These are phyloP conservation scores for Byssoonygena ceratinophila DNA, from an alignment of 2,329 filamentous ascomycete genomes.

Conservation along the genomic window DNA sequence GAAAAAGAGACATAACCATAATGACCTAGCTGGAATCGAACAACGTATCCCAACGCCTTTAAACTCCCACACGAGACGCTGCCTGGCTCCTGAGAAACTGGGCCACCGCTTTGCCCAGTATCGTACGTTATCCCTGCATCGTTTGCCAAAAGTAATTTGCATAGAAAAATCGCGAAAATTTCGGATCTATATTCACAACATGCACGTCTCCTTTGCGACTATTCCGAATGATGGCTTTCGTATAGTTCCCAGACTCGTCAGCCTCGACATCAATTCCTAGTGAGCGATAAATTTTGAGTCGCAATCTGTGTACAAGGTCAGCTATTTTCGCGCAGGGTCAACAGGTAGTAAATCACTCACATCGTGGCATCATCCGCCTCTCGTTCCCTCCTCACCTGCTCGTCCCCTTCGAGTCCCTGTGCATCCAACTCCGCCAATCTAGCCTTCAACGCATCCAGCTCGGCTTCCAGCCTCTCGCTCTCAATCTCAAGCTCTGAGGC, in stretches of 20 bases:
- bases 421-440: conserved; percentile 72
- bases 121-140: conserved; percentile 43
- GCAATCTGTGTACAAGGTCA: conserved; percentile 45
- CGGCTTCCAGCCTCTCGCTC: conserved; percentile 75
- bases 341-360: conserved; percentile 21
- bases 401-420: conserved; percentile 70
- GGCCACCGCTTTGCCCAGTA: not conserved
- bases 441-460: conserved; percentile 63
- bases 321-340: not conserved
- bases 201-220: conserved; percentile 82
- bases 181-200: conserved; percentile 86
- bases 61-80: not conserved
- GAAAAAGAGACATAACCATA: not conserved
- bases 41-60: not conserved
- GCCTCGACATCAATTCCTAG: conserved; percentile 85
- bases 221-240: conserved; percentile 75
- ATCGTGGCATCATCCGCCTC: conserved; percentile 42
- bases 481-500: conserved; percentile 85
- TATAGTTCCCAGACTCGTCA: conserved; percentile 68
- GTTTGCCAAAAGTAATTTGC: conserved; percentile 94
- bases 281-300: conserved; percentile 81
- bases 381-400: conserved; percentile 41
- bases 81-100: too few species aligned
- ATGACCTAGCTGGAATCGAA: not conserved
- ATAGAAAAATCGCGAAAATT: conserved; percentile 84